Base-by-base conservation (phyloP, 225 moss, liverwort and hornwort genomes). In the Polytrichum commune region DNA sequence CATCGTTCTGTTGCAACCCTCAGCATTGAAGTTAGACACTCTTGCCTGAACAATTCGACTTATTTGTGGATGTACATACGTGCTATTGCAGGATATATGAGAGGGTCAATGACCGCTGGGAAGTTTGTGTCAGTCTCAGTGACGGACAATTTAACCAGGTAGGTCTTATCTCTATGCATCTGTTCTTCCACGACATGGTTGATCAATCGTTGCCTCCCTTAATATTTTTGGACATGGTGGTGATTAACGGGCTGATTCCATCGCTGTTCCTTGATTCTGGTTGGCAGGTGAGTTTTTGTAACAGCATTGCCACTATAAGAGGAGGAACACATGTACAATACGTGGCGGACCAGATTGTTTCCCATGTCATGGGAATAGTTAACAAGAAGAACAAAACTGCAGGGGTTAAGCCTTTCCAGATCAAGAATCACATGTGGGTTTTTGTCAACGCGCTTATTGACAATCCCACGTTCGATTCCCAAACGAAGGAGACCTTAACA, bases 131-230 rank as follows among this genome's bases (percentile, higher is more conserved):
- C 5, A 89, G 88, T 77, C 88, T 99, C 9, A 99, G 98, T 80
- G 95, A 99, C 27, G 98, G 95, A 33, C 98, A 99, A 69, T 99
- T 99, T 73, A 90, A 86, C 72, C 95, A 99, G 90, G 98, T 98
- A 74, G 13, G 76, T 74, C 22, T 46, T 23, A 68, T 8, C 13
- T 55, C 46, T 22, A 6, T 24, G 24, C 58, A 58, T 24, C n/a
- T 58, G 20, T 13, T 3, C 46, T 46, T 46, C 46, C 16, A 13
- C 46, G 3, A 13, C 16, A 46, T 13, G 3, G 46, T 46, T 16
- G 46, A 46, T 16, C 16, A 13, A 16, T 13, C 46, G 4, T 13
- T 13, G 46, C 46, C 46, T 16, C 13, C 2, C 46, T 46, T 46
- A 10, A 9, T 46, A 16, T 16, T 16, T 46, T 46, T 46, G 46